Evolutionary conservation across 768 basidiomycete genomes (phyloP).

Genomic region (Lactifluus rugatus): DNA sequence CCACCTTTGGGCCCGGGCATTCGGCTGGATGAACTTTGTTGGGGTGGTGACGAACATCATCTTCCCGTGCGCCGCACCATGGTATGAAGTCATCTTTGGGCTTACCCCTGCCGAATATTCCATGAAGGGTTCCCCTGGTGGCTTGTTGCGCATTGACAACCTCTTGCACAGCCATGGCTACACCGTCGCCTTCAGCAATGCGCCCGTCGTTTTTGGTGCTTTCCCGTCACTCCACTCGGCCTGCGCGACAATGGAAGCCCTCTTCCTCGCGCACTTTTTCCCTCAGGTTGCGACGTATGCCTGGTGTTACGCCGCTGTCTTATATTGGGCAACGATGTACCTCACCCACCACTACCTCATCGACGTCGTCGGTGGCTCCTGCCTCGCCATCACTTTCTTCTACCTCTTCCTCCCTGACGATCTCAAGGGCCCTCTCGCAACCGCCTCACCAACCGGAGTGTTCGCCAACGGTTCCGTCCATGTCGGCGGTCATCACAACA

Average conservation of each 20-base stretch:
- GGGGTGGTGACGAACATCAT: slow-evolving; percentile 85
- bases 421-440: slow-evolving; percentile 47
- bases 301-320: slow-evolving; percentile 75
- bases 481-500: slow-evolving; percentile 17
- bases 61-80: slow-evolving; percentile 88
- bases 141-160: slow-evolving; percentile 84
- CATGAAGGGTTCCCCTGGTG: slow-evolving; percentile 89
- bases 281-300: slow-evolving; percentile 54
- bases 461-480: slow-evolving; percentile 20
- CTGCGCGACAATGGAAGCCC: slow-evolving; percentile 82
- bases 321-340: slow-evolving; percentile 99
- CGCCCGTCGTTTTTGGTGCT: slow-evolving; percentile 93
- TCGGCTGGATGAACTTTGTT: slow-evolving; percentile 87
- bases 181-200: slow-evolving; percentile 68
- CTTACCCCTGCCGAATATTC: slow-evolving; percentile 89
- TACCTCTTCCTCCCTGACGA: slow-evolving; percentile 82
- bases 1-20: slow-evolving; percentile 74
- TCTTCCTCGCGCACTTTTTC: slow-evolving; percentile 95
- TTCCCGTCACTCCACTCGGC: slow-evolving; percentile 92
- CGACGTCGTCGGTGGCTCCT: slow-evolving; percentile 91
- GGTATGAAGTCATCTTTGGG: slow-evolving; percentile 97
- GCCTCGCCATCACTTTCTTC: slow-evolving; percentile 80
- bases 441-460: slow-evolving; percentile 41
- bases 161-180: slow-evolving; percentile 73
- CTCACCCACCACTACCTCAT: slow-evolving; percentile 98